Conservation (phyloP, 768 basidiomycete genomes). For the Pholiota molesta region DNA sequence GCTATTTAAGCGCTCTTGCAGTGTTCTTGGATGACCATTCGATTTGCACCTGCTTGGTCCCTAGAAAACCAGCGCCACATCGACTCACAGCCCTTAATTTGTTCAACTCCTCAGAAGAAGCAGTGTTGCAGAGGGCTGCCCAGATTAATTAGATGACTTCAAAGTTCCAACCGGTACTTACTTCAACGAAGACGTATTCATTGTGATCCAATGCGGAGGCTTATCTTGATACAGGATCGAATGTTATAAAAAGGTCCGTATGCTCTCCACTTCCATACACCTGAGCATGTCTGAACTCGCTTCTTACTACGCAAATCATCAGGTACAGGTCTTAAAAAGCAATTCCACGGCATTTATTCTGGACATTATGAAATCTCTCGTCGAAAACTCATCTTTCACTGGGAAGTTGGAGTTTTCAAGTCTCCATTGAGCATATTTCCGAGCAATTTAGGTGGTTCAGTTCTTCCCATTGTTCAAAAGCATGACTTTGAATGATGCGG, state of each 20-base stretch:
- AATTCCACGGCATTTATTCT: conserved; percentile 15
- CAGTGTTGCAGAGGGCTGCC: no score
- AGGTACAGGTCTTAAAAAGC: not conserved
- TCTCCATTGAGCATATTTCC: not conserved
- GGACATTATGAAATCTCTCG: conserved; percentile 8
- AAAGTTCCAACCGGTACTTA: not conserved
- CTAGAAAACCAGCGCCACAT: not conserved
- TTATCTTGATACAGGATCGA: not conserved
- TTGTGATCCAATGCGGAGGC: not conserved
- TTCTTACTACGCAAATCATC: not conserved
- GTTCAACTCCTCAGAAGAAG: not conserved
- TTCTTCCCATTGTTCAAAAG: conserved; percentile 21
- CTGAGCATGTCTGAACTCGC: not conserved
- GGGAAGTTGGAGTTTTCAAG: not conserved
- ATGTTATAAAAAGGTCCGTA: not conserved
- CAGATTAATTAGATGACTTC: not conserved
- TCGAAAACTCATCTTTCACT: conserved; percentile 14
- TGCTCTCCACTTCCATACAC: not conserved
- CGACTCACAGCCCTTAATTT: not conserved
- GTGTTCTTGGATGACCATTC: not conserved
- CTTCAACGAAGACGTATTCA: no score
- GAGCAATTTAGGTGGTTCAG: conserved; percentile 7
- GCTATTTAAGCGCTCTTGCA: not conserved
- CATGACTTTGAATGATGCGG: conserved; percentile 9
- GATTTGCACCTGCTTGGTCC: not conserved